Percentiles rank a stretch among this genome's conserved stretches.
Evolutionary conservation across 2,329 filamentous ascomycete genomes (phyloP).

Genomic region (Tolypocladium nubicola): DNA sequence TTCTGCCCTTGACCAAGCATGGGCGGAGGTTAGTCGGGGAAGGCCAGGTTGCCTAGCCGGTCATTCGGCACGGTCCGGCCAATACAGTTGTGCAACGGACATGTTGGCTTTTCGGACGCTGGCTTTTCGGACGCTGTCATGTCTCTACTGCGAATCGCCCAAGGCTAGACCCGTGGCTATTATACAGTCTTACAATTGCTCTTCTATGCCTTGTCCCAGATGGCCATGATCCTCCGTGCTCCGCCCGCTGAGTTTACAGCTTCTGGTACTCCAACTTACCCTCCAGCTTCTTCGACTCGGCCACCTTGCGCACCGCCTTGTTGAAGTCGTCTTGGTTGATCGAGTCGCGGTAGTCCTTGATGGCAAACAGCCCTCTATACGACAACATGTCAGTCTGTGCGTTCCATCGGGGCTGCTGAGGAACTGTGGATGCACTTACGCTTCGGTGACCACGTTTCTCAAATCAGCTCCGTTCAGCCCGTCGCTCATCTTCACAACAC

Average conservation of each 20-base stretch:
- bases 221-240: not conserved
- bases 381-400: not conserved
- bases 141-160: not conserved
- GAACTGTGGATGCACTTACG: constrained; percentile 49
- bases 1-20: not conserved
- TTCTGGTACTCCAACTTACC: constrained; percentile 98
- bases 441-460: constrained; percentile 95
- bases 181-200: not conserved
- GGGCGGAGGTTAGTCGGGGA: not conserved
- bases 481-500: constrained; percentile 99
- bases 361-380: constrained; percentile 79
- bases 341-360: constrained; percentile 94
- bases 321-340: constrained; percentile 99
- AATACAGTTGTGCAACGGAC: not conserved
- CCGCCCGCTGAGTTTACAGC: constrained; percentile 41
- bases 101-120: not conserved
- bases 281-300: constrained; percentile 95
- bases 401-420: not conserved
- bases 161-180: not conserved
- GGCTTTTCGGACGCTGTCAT: not conserved
- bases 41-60: not conserved
- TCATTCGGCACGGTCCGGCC: not conserved
- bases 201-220: not conserved
- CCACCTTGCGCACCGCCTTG: constrained; percentile 95
- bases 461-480: constrained; percentile 95